These are phyloP conservation scores for Sugiyamaella chiloensis DNA, from an alignment of 805 yeast genomes.

Conservation along the genomic window DNA sequence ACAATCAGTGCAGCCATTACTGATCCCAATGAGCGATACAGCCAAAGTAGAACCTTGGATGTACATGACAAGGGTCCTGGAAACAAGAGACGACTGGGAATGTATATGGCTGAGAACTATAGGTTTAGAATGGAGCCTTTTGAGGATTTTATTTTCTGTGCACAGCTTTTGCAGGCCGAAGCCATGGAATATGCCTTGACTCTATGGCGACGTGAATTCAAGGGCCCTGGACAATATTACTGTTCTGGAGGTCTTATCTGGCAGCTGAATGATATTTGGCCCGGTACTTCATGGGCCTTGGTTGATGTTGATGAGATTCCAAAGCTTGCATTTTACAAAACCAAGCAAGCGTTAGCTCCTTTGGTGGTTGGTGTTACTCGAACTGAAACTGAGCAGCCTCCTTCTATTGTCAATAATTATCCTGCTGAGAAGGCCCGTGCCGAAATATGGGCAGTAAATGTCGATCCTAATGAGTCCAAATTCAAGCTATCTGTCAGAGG, in stretches of 20 bases:
- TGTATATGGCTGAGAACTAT: conserved; percentile 45
- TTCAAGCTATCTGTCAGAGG: neutral
- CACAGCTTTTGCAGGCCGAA: conserved; percentile 51
- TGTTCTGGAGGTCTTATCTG: conserved; percentile 49
- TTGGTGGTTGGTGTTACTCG: conserved; percentile 36
- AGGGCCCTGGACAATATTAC: conserved; percentile 33
- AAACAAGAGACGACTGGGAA: conserved; percentile 41
- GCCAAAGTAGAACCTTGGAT: conserved; percentile 43
- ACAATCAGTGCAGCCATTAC: conserved; percentile 39
- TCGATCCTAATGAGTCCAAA: neutral
- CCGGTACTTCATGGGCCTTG: conserved; percentile 47
- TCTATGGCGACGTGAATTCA: conserved; percentile 46
- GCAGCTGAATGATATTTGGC: conserved; percentile 54
- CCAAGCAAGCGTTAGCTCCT: conserved; percentile 40
- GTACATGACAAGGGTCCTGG: conserved; percentile 49
- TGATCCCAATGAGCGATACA: conserved; percentile 37
- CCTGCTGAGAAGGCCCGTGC: conserved; percentile 2
- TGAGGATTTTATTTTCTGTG: conserved; percentile 42
- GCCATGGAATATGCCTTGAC: conserved; percentile 44
- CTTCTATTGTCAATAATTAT: conserved; percentile 1
- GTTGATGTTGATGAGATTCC: conserved; percentile 42
- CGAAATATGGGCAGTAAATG: conserved; percentile 6
- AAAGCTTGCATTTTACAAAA: conserved; percentile 45
- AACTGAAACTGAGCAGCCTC: conserved; percentile 4
- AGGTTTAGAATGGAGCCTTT: conserved; percentile 26